Evolutionary conservation across 1,284 basidiomycete genomes (phyloP), one percentile per base, ranked within the genome.

Genomic region (Cutaneotrichosporon dermatis): DNA sequence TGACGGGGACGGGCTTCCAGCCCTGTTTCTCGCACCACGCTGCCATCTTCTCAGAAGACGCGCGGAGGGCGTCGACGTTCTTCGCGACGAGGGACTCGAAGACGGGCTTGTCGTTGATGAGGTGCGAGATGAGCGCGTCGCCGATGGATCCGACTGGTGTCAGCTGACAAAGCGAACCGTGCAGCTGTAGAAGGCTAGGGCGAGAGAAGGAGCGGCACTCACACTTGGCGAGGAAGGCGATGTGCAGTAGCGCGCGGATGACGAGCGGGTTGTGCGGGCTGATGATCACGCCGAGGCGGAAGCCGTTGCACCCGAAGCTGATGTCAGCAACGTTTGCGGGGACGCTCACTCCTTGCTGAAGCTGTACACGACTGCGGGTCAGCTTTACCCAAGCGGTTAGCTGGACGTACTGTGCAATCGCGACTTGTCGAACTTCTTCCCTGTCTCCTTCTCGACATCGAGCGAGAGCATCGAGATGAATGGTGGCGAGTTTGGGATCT

Each of bases 291-390:
- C 76, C 80, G 41, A 79, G 60, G 4, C 78, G 71, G 46, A 78
- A 68, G 3, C 80, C 80, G 64, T 80, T 81, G 39, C 74, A 67
- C 56, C 79, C 79, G 60, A 80, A 81, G 64, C 72, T 74, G 54
- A 4, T 9, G 57, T 60, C 54, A 62, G 60, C 33, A n/a, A 13
- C 11, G 13, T 8, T n/a, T 12, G 1, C 44, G 13, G 12, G 25
- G 10, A 6, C 34, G 33, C 69, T 59, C 51, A 72, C 72, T 80
- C 79, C 61, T 80, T 80, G 62, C 69, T 72, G 64, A 79, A 76
- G 9, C 76, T 73, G 59, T 74, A 69, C 2, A 76, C 70, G 16
- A 75, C 73, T 74, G 48, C 2, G 12, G 33, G 60, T 59, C 45
- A 60, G 54, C 54, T 40, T 6, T 7, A 4, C 39, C 8, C 2